Evolutionary conservation across 768 basidiomycete genomes (phyloP), one percentile per base, ranked within the genome.

Genomic region (Leccinum olivaceopallidum): DNA sequence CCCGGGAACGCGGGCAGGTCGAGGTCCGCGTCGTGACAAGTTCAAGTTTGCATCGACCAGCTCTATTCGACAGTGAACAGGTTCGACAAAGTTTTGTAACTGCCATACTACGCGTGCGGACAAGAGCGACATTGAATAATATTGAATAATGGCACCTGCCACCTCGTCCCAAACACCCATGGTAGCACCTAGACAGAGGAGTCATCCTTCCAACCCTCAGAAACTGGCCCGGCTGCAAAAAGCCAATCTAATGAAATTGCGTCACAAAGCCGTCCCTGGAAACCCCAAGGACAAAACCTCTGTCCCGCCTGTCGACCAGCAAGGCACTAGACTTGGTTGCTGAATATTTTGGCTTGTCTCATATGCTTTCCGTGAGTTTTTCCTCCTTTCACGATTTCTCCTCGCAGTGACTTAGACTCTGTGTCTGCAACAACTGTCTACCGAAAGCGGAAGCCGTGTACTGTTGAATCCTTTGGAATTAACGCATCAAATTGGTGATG

Each of bases 181-280:
- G n/a, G 72, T 65, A 12, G 60, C 62, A 13, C 73, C 65, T 28
- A 70, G 66, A 55, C 61, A 58, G 28, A 63, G 61, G 37, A 78
- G 78, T 62, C 65, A 71, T 39, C 79, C 82, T 6, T 78, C 77
- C 12, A 82, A 86, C 65, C 80, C 85, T 8, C 78, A 75, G 56
- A 85, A 85, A 64, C 69, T 81, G 20, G 83, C 80, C 1, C 82
- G 84, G 62, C 72, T 79, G 60, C 79, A 80, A 58, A 85, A 83
- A 64, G 69, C 91, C 18, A 83, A 86, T 66, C 70, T 87, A 6
- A 90, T 93, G 82, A 90, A 85, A 68, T 82, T 94, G 81, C 85
- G 86, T 57, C 90, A 89, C 69, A 80, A 77, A 42, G 92, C 92
- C 12, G 65, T 76, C 47, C 83, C 90, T 3, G 84, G 77, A 8